These are phyloP conservation scores for Eucalyptus paniculata DNA, from an alignment of 345 rosid genomes.

Conservation along the genomic window DNA sequence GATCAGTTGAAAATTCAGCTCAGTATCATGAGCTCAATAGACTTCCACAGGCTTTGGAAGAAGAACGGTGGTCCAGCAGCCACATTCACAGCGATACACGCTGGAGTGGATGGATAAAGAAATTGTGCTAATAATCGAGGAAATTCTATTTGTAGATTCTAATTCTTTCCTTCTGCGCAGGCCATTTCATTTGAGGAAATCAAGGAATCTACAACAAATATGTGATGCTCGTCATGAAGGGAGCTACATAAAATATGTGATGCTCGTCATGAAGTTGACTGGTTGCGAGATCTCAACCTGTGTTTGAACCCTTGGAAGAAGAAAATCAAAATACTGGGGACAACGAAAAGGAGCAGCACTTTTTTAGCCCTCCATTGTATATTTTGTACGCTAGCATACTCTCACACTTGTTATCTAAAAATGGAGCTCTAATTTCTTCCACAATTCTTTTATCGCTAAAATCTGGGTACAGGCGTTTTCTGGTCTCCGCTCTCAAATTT, in stretches of 20 bases:
- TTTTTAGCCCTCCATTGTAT: background rate
- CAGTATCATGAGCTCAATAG: background rate
- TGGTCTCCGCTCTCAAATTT: background rate
- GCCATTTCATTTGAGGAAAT: conserved; percentile 68
- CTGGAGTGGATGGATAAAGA: background rate
- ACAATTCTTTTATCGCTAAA: background rate
- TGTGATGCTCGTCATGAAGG: too few relatives aligned
- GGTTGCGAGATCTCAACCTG: background rate
- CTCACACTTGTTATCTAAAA: background rate
- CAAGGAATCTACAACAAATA: conserved; percentile 46
- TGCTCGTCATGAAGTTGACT: background rate
- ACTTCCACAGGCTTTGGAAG: background rate
- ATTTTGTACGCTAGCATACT: background rate
- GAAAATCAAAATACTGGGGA: background rate
- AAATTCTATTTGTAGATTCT: background rate
- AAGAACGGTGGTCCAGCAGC: background rate
- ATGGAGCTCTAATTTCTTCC: background rate
- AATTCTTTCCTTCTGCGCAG: conserved; percentile 24
- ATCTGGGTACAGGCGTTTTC: background rate
- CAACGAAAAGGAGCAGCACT: background rate
- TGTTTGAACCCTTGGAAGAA: background rate
- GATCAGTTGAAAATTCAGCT: background rate
- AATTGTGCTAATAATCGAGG: background rate
- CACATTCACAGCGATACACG: background rate
- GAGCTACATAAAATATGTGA: too few relatives aligned